These are phyloP conservation scores for Eucalyptus caleyi DNA, from an alignment of 345 rosid species.

Conservation along the genomic window DNA sequence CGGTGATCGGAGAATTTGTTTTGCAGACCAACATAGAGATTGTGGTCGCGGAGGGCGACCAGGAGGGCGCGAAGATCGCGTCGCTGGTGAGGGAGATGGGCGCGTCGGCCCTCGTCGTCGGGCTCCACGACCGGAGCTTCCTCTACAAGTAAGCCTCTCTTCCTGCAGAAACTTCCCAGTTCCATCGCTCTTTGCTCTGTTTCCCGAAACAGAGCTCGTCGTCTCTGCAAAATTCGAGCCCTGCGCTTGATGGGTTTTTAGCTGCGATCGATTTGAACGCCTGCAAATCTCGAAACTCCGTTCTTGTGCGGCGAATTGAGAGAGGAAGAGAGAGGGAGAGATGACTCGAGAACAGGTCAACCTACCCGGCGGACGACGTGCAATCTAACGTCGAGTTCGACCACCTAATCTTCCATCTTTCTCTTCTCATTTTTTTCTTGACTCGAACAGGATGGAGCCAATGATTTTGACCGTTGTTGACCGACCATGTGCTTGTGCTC, in stretches of 20 bases:
- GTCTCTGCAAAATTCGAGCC: neutral
- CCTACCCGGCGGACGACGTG: neutral
- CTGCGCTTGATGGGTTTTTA: neutral
- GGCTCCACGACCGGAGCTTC: slow-evolving; percentile 86
- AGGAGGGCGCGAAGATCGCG: slow-evolving; percentile 52
- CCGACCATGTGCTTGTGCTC: neutral
- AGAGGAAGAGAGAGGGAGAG: neutral
- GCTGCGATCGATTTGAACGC: neutral
- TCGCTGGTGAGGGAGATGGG: slow-evolving; percentile 64
- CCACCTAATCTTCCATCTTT: neutral
- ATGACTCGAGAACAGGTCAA: neutral
- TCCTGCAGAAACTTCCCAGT: neutral
- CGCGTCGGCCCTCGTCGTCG: slow-evolving; percentile 73
- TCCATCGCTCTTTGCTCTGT: neutral
- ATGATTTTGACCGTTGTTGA: neutral
- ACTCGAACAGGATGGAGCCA: neutral
- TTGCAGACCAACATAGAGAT: slow-evolving; percentile 70
- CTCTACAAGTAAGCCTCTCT: slow-evolving; percentile 56
- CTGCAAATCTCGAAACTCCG: neutral
- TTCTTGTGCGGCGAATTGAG: neutral
- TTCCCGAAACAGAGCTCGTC: neutral
- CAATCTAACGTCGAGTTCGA: neutral
- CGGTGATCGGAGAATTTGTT: neutral
- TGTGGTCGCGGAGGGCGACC: slow-evolving; percentile 76
- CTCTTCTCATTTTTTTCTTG: neutral